Evolutionary conservation across 805 yeast species (phyloP), one percentile per base, ranked within the genome.

Genomic region (Candida nonsorbophila): DNA sequence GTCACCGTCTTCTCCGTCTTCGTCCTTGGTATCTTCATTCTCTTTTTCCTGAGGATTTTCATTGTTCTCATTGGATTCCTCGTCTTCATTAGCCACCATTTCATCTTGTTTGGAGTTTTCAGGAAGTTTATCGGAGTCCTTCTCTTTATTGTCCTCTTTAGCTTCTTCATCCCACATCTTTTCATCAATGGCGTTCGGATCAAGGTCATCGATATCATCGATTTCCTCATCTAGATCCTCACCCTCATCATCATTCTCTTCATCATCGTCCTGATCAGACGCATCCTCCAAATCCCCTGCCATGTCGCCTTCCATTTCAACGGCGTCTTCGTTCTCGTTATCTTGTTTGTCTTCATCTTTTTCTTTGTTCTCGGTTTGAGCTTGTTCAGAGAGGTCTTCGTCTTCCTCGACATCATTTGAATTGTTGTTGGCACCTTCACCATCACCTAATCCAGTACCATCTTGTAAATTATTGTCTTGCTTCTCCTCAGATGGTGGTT

Each of bases 91-190:
- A 6, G 65, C 71, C 31, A 60, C 62, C 57, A 69, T 58, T 20
- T 76, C 75, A 16, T 75, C 74, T 21, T 53, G 54, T n/a, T 49
- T 61, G 2, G 75, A 58, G 34, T 71, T 65, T 8, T 79, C 76
- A 3, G 85, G 78, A 60, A 77, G 58, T 33, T 72, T 64, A 16
- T 87, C 94, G 6, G 88, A 69, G 24, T 86, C 84, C 50, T 87
- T 87, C 46, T 87, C 95, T 47, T 85, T 84, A 13, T 74, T 69
- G 39, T 74, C 74, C 10, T 79, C 86, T 33, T 77, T 71, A 8
- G 81, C 84, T 51, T 90, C 87, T 47, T 88, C 97, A 47, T 90
- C 92, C 95, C 97, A 90, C 95, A 86, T 86, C 58, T 86, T 90
- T 42, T 90, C 97, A 52, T 90, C 97, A 28, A 90, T 77, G 3